A percentile compares a stretch with the other conserved stretches of the same genome.
These are phyloP conservation scores for Fusarium hainanense DNA, from an alignment of 2,329 filamentous ascomycete genomes.

Conservation along the genomic window DNA sequence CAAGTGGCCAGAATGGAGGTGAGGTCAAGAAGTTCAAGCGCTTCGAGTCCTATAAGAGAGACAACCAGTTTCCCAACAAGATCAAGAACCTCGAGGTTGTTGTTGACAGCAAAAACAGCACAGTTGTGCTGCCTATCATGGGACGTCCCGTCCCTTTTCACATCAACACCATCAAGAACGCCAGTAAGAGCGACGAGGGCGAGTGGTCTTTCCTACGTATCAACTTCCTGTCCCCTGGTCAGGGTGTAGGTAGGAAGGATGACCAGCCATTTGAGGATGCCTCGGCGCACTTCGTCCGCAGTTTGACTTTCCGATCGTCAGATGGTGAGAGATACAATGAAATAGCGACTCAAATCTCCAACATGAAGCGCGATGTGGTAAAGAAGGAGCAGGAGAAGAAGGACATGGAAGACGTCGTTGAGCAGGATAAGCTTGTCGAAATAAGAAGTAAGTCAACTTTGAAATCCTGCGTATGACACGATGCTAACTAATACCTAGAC, in stretches of 20 bases:
- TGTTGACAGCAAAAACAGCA: constrained; percentile 89
- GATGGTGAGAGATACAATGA: constrained; percentile 90
- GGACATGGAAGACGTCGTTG: constrained; percentile 98
- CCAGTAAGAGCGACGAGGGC: constrained; percentile 95
- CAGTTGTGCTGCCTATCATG: constrained; percentile 95
- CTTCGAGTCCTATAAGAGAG: constrained; percentile 98
- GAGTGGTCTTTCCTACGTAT: constrained; percentile 94
- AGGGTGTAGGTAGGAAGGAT: constrained; percentile 96
- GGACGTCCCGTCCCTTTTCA: constrained; percentile 97
- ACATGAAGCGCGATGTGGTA: constrained; percentile 91
- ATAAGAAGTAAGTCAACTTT: constrained; percentile 77
- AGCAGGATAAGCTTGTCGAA: constrained; percentile 96
- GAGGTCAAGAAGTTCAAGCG: constrained; percentile 98
- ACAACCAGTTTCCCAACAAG: constrained; percentile 88
- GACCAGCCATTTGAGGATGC: constrained; percentile 98
- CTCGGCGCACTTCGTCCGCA: constrained; percentile 93
- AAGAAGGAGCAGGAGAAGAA: constrained; percentile 99
- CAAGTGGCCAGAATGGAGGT: constrained; percentile 85
- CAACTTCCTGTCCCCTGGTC: constrained; percentile 96
- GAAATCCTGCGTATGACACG: neutral
- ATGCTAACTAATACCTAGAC: constrained; percentile 68
- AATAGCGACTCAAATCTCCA: constrained; percentile 92
- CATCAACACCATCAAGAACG: constrained; percentile 98
- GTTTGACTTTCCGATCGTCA: constrained; percentile 92
- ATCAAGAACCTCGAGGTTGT: constrained; percentile 89